These are phyloP conservation scores for Soucietia sequanensis DNA, from an alignment of 805 yeast genomes.

Conservation along the genomic window DNA sequence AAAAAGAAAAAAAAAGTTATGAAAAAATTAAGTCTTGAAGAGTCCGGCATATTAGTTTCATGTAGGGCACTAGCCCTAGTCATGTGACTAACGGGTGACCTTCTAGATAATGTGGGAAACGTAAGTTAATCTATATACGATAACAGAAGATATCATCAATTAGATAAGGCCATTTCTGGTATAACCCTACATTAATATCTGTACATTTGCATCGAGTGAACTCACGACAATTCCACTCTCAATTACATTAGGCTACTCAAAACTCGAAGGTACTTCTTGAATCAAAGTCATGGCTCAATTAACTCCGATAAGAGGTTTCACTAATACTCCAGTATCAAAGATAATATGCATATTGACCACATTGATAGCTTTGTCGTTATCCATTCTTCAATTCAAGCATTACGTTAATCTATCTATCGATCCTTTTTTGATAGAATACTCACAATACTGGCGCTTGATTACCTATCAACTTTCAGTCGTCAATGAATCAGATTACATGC, in stretches of 20 bases:
- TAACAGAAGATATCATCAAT: no score
- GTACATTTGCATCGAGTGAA: no score
- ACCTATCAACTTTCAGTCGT: constrained; percentile 52
- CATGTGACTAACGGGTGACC: neutral
- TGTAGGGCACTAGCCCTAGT: constrained; percentile 1
- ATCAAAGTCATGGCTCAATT: constrained; percentile 40
- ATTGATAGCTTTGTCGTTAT: constrained; percentile 37
- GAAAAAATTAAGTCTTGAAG: no score
- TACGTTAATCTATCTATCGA: constrained; percentile 42
- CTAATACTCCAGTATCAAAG: constrained; percentile 44
- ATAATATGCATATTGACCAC: constrained; percentile 34
- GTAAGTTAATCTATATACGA: no score
- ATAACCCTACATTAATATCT: no score
- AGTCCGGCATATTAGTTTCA: no score
- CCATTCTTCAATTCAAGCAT: constrained; percentile 45
- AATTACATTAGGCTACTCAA: no score
- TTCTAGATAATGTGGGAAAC: no score
- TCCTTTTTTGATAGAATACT: constrained; percentile 55
- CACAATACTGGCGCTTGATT: constrained; percentile 56
- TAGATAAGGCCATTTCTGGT: no score
- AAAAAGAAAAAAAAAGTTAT: neutral
- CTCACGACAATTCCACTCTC: no score
- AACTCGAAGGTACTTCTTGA: no score
- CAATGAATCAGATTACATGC: constrained; percentile 57
- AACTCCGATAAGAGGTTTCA: constrained; percentile 43